Evolutionary conservation across 441 rosid genomes (phyloP).

Genomic region (Viola pubescens): DNA sequence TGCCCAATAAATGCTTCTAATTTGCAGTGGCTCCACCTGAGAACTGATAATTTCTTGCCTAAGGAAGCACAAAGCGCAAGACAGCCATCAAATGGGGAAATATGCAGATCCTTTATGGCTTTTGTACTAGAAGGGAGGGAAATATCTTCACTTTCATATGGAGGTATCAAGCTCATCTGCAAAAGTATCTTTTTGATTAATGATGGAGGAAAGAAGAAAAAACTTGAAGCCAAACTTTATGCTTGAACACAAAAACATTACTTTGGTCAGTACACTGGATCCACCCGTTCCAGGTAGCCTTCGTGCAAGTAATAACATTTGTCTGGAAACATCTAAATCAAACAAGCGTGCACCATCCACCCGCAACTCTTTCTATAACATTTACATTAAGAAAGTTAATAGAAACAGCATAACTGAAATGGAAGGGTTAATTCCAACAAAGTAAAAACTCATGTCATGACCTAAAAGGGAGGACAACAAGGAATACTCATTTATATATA

Average conservation of each 20-base stretch:
- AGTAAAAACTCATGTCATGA: neutral
- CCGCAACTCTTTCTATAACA: conserved; percentile 38
- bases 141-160: conserved; percentile 66
- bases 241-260: conserved; percentile 26
- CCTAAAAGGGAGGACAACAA: too few species aligned
- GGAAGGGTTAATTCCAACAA: neutral
- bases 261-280: conserved; percentile 57
- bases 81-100: conserved; percentile 51
- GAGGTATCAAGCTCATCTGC: conserved; percentile 61
- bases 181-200: conserved; percentile 12
- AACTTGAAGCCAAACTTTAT: conserved; percentile 13
- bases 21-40: conserved; percentile 37
- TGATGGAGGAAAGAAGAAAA: conserved; percentile 6
- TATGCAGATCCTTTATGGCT: conserved; percentile 63
- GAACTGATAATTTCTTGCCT: conserved; percentile 65
- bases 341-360: conserved; percentile 75
- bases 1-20: conserved; percentile 4
- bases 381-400: conserved; percentile 6
- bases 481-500: too few species aligned
- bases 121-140: conserved; percentile 45
- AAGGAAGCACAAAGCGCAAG: conserved; percentile 66
- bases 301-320: conserved; percentile 49
- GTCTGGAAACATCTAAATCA: conserved; percentile 50
- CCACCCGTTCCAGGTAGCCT: conserved; percentile 54
- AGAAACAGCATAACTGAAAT: neutral